Evolutionary conservation across 1,284 basidiomycete genomes (phyloP).

Genomic region (Trametes polyzona): DNA sequence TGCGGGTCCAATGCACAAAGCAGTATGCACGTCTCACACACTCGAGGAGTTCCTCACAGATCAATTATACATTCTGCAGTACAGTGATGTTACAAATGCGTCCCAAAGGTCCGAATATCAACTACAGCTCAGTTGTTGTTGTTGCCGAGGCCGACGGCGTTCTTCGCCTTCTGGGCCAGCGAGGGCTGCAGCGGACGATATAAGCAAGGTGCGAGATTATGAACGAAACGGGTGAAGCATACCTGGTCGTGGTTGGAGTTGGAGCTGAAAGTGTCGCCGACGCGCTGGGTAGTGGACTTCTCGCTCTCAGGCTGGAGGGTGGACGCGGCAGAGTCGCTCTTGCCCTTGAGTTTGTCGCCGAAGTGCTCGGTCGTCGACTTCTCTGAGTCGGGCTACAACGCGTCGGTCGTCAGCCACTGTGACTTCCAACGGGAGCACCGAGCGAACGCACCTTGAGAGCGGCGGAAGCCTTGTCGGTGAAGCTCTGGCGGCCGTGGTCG

Average conservation of each 20-base stretch:
- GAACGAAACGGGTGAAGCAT: constrained; percentile 1
- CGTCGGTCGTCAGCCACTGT: no score
- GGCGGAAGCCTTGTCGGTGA: constrained; percentile 46
- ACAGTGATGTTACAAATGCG: constrained; percentile 5
- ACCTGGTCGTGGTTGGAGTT: constrained; percentile 35
- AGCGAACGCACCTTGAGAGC: constrained; percentile 38
- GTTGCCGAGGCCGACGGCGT: constrained; percentile 32
- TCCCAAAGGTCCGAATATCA: not conserved
- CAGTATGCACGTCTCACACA: no score
- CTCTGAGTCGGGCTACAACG: constrained; percentile 37
- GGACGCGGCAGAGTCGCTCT: constrained; percentile 36
- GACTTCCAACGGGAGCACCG: no score
- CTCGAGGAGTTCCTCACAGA: not conserved
- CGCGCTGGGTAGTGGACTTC: constrained; percentile 55
- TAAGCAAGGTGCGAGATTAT: not conserved
- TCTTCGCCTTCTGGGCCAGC: constrained; percentile 32
- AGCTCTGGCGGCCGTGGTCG: constrained; percentile 44
- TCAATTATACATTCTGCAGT: constrained; percentile 5
- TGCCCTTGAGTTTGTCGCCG: constrained; percentile 42
- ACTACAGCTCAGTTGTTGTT: constrained; percentile 8
- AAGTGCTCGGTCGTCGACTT: constrained; percentile 42
- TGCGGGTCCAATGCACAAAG: no score
- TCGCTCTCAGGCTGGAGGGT: constrained; percentile 43
- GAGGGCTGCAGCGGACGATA: constrained; percentile 26
- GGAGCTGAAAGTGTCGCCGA: constrained; percentile 54